Evolutionary conservation across 2,329 filamentous ascomycete genomes (phyloP).

Genomic region (Aspergillus sp.): DNA sequence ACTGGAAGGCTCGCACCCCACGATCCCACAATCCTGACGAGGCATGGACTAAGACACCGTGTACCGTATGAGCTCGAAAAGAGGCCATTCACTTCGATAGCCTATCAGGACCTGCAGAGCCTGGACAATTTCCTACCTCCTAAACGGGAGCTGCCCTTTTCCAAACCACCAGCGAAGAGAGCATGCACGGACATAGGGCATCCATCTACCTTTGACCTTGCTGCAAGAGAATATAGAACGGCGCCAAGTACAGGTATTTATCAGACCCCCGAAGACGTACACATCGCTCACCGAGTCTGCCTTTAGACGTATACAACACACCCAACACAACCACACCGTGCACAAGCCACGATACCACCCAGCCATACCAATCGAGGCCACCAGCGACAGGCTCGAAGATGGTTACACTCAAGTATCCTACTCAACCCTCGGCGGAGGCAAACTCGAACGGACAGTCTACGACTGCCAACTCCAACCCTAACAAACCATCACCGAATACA

Average conservation of each 20-base stretch:
- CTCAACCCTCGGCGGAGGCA: no score
- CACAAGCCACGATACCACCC: no score
- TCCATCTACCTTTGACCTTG: neutral
- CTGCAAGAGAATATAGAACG: neutral
- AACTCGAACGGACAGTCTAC: no score
- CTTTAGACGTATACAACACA: neutral
- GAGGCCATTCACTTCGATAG: conserved; percentile 27
- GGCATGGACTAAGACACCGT: neutral
- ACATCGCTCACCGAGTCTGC: no score
- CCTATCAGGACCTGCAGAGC: conserved; percentile 25
- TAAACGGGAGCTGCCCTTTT: conserved; percentile 42
- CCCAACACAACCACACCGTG: no score
- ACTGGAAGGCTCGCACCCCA: neutral
- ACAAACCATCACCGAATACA: neutral
- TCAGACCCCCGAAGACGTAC: no score
- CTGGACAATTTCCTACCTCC: conserved; percentile 41
- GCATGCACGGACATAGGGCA: conserved; percentile 1
- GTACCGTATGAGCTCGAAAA: neutral
- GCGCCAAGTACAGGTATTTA: neutral
- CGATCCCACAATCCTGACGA: neutral
- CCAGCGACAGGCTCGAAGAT: no score
- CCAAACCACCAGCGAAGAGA: conserved; percentile 25
- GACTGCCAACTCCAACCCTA: no score
- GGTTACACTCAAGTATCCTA: no score
- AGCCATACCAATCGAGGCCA: no score